Evolutionary conservation across 1,284 basidiomycete genomes (phyloP).

Genomic region (Ceratobasidium sp.): DNA sequence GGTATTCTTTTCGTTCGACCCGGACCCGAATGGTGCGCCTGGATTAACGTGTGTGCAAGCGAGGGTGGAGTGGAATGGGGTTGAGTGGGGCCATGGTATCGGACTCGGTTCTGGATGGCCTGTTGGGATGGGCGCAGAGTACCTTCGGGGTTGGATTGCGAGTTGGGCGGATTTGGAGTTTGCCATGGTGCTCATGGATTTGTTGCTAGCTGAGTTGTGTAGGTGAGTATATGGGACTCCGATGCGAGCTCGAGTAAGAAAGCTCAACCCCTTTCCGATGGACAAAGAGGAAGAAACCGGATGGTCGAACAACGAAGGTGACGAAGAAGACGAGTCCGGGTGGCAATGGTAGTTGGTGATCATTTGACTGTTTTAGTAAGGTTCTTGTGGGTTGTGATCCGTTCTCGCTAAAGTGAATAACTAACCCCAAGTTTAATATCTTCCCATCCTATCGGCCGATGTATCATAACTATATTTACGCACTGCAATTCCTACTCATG

Average conservation of each 20-base stretch:
- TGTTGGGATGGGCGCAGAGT: not conserved
- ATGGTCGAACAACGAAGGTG: not conserved
- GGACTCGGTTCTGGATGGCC: not conserved
- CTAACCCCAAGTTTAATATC: no score
- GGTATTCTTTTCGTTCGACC: slow-evolving; percentile 31
- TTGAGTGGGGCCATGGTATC: no score
- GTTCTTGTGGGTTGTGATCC: no score
- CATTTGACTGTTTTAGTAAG: no score
- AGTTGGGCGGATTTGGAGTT: slow-evolving; percentile 2
- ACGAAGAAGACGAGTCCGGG: no score
- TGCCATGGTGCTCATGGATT: not conserved
- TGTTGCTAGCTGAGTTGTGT: not conserved
- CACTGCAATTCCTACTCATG: slow-evolving; percentile 5
- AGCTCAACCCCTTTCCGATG: not conserved
- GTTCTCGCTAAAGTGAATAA: no score
- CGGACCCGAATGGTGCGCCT: slow-evolving; percentile 13
- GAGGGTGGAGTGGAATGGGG: slow-evolving; percentile 3
- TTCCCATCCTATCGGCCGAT: no score
- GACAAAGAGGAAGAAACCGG: not conserved
- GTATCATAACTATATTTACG: no score
- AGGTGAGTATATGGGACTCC: not conserved
- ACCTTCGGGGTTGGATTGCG: slow-evolving; percentile 3
- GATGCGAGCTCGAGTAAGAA: not conserved
- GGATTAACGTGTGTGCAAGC: slow-evolving; percentile 10
- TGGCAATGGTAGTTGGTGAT: no score